A percentile compares a stretch with the other conserved stretches of the same genome.
Evolutionary conservation across 306 rosid genomes (phyloP).

Genomic region (Vigna trinervia): DNA sequence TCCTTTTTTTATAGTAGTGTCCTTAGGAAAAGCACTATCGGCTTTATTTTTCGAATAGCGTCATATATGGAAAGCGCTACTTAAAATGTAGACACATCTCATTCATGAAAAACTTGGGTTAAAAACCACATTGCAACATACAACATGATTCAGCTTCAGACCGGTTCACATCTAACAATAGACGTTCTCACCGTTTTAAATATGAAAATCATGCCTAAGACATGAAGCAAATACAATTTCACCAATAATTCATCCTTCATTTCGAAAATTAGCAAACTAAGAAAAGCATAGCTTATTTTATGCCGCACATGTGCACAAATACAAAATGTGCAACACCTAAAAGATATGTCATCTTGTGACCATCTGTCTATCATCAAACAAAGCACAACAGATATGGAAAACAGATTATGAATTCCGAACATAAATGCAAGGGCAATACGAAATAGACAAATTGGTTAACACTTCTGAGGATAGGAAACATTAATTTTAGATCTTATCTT

Average conservation of each 20-base stretch:
- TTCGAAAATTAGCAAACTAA: background rate
- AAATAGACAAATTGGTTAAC: constrained; percentile 5
- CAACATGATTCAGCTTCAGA: no score
- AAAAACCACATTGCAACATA: background rate
- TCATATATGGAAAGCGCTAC: background rate
- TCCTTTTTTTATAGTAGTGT: no score
- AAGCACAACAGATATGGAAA: constrained; percentile 20
- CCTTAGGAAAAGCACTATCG: no score
- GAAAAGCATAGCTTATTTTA: background rate
- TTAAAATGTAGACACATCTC: background rate
- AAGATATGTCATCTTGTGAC: background rate
- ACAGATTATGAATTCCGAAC: constrained; percentile 6
- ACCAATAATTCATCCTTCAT: constrained; percentile 5
- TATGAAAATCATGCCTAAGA: background rate
- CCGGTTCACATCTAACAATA: background rate
- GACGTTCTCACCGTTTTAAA: background rate
- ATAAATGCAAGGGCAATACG: constrained; percentile 15
- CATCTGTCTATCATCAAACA: constrained; percentile 19
- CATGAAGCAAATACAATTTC: constrained; percentile 2
- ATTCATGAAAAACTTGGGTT: background rate
- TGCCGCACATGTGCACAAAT: background rate
- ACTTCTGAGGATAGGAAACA: constrained; percentile 9
- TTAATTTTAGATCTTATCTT: constrained; percentile 4
- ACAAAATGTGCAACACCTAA: background rate
- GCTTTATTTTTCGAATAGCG: background rate